These are phyloP conservation scores for Phaeosphaeriaceae sp. DNA, from an alignment of 2,329 filamentous ascomycete genomes.

Conservation along the genomic window DNA sequence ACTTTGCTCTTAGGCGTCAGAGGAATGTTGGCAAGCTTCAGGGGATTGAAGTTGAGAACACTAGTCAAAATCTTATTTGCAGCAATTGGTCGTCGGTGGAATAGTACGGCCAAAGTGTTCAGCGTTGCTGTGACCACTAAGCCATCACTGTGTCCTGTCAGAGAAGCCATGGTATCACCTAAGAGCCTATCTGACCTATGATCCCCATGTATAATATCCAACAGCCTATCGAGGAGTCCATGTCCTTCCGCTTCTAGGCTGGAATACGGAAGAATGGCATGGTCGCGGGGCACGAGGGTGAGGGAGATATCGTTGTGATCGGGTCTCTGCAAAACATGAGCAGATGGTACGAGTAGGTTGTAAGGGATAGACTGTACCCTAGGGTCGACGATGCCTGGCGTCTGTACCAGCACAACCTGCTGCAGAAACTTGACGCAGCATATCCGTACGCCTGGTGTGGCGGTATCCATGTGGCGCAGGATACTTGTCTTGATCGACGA, in stretches of 20 bases:
- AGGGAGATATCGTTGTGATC: constrained; percentile 85
- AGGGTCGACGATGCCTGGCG: constrained; percentile 81
- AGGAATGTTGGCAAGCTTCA: constrained; percentile 77
- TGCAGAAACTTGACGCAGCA: constrained; percentile 99
- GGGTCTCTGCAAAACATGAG: constrained; percentile 62
- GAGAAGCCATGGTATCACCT: constrained; percentile 14
- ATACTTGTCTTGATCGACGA: constrained; percentile 87
- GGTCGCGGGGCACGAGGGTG: constrained; percentile 81
- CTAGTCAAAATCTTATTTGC: constrained; percentile 85
- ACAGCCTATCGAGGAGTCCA: constrained; percentile 85
- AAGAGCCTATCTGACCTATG: constrained; percentile 67
- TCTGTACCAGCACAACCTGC: constrained; percentile 90
- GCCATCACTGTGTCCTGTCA: constrained; percentile 69
- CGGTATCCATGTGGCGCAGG: constrained; percentile 83
- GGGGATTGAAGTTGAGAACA: constrained; percentile 88
- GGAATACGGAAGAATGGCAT: constrained; percentile 77
- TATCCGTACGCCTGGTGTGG: constrained; percentile 77
- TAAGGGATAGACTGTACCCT: constrained; percentile 64
- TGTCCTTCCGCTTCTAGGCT: constrained; percentile 92
- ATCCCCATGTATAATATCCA: constrained; percentile 84
- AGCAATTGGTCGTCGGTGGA: constrained; percentile 80
- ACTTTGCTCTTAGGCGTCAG: constrained; percentile 82
- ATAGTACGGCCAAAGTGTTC: constrained; percentile 82
- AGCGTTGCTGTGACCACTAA: constrained; percentile 88
- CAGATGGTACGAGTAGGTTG: constrained; percentile 7